phyloP scores from a whole-genome alignment of 495 filamentous ascomycete species.

The Neurospora discreta region DNA sequence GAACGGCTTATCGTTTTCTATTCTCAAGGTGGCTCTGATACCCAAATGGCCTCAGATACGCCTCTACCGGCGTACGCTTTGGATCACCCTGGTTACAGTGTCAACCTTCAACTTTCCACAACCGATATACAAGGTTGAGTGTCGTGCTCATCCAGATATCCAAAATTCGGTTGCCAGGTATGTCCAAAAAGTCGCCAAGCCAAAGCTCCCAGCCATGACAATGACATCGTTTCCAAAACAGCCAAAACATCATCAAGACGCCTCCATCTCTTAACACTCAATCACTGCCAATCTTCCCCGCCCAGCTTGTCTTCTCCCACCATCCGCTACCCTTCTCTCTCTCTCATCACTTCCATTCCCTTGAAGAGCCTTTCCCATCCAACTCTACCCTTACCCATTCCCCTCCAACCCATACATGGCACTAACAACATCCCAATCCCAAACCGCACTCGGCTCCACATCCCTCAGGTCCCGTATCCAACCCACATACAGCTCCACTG shows the following conservation, averaged over 20 bases:
- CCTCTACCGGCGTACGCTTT: neutral
- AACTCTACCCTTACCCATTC: neutral
- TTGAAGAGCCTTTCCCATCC: neutral
- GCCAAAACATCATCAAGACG: neutral
- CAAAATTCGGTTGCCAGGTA: neutral
- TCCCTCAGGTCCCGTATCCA: constrained; percentile 44
- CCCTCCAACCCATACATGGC: constrained; percentile 31
- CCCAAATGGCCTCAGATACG: too few relatives aligned
- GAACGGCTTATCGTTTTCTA: too few relatives aligned
- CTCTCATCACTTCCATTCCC: too few relatives aligned
- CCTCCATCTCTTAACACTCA: neutral
- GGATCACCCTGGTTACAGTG: neutral
- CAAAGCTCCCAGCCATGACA: neutral
- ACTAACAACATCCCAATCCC: constrained; percentile 42
- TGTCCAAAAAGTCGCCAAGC: neutral
- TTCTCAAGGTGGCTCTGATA: too few relatives aligned
- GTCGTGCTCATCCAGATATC: neutral
- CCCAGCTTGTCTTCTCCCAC: neutral
- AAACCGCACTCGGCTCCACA: constrained; percentile 35
- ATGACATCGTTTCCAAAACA: neutral
- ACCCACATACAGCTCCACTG: constrained; percentile 38
- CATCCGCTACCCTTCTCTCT: neutral
- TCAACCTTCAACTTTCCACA: neutral
- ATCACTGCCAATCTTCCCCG: neutral
- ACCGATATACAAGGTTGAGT: neutral